Percentiles rank a stretch among this genome's conserved stretches.
Evolutionary conservation across 805 yeast genomes (phyloP).

Genomic region (Metschnikowia santaceciliae): DNA sequence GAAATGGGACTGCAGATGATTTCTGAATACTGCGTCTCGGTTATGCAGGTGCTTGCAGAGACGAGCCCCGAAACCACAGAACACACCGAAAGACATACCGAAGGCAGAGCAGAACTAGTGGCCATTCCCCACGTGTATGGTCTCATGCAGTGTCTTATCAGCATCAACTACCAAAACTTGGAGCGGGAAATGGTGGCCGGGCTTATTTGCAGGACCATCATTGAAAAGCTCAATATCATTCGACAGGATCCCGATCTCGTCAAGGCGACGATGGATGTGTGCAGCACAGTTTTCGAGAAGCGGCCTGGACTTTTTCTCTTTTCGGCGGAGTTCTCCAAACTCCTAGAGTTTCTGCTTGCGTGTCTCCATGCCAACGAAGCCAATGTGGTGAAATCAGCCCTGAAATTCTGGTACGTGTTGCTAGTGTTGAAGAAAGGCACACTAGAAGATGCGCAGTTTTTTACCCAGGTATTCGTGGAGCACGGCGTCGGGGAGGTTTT

Average conservation of each 20-base stretch:
- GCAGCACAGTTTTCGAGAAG: slow-evolving; percentile 45
- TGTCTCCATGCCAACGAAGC: slow-evolving; percentile 49
- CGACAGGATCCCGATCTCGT: slow-evolving; percentile 56
- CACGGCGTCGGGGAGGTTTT: slow-evolving; percentile 23
- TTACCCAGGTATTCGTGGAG: slow-evolving; percentile 18
- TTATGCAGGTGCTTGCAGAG: slow-evolving; percentile 9
- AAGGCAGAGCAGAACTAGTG: slow-evolving; percentile 13
- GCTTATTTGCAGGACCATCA: slow-evolving; percentile 37
- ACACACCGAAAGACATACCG: too few species aligned
- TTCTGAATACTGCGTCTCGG: slow-evolving; percentile 7
- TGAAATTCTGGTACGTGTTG: slow-evolving; percentile 53
- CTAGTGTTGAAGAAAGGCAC: slow-evolving; percentile 45
- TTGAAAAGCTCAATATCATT: slow-evolving; percentile 31
- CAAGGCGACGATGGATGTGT: slow-evolving; percentile 49
- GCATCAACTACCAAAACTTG: slow-evolving; percentile 31
- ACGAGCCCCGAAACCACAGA: neutral
- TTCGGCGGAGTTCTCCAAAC: slow-evolving; percentile 21
- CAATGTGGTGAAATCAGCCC: slow-evolving; percentile 49
- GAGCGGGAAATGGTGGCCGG: slow-evolving; percentile 29
- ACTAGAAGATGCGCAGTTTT: slow-evolving; percentile 34
- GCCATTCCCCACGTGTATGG: slow-evolving; percentile 44
- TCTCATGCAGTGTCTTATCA: slow-evolving; percentile 42
- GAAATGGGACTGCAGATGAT: slow-evolving; percentile 32
- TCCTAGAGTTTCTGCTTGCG: slow-evolving; percentile 29
- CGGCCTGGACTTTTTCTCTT: slow-evolving; percentile 47